phyloP scores from a whole-genome alignment of 2,329 filamentous ascomycete species.

The Phaeosphaeriaceae sp. region DNA sequence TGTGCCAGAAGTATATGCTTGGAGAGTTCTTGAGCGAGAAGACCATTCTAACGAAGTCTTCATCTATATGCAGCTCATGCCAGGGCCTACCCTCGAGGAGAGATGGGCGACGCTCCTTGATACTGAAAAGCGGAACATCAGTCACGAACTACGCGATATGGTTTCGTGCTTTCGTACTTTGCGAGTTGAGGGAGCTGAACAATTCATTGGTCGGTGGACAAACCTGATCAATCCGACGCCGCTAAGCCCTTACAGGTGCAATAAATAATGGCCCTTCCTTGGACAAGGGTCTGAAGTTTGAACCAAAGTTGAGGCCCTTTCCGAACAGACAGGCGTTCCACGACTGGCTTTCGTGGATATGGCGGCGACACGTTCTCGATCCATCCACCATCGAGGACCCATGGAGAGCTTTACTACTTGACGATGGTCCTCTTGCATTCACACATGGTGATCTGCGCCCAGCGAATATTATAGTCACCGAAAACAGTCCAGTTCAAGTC shows the following conservation, averaged over 20 bases:
- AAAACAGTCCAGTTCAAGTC: constrained; percentile 13
- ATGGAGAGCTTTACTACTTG: constrained; percentile 27
- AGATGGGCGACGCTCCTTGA: constrained; percentile 6
- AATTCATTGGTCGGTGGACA: constrained; percentile 9
- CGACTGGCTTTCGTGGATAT: constrained; percentile 30
- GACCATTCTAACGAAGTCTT: constrained; percentile 12
- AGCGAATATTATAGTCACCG: constrained; percentile 43
- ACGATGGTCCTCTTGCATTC: constrained; percentile 38
- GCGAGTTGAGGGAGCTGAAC: constrained; percentile 3
- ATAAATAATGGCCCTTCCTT: constrained; percentile 5
- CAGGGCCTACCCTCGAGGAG: constrained; percentile 16
- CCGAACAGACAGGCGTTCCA: constrained; percentile 29
- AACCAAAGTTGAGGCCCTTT: constrained; percentile 7
- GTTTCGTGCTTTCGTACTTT: constrained; percentile 4
- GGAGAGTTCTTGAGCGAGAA: constrained; percentile 6
- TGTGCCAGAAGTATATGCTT: constrained; percentile 23
- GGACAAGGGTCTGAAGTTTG: constrained; percentile 7
- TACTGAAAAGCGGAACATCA: constrained; percentile 12
- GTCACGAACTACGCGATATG: constrained; percentile 11
- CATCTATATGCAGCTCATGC: constrained; percentile 24
- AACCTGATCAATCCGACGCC: background rate
- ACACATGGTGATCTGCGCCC: constrained; percentile 47
- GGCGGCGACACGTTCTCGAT: constrained; percentile 23
- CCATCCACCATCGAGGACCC: constrained; percentile 27
- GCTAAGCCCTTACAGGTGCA: constrained; percentile 7